These are phyloP conservation scores for Yamadazyma taylorii DNA, from an alignment of 1,139 yeast genomes.

Conservation along the genomic window DNA sequence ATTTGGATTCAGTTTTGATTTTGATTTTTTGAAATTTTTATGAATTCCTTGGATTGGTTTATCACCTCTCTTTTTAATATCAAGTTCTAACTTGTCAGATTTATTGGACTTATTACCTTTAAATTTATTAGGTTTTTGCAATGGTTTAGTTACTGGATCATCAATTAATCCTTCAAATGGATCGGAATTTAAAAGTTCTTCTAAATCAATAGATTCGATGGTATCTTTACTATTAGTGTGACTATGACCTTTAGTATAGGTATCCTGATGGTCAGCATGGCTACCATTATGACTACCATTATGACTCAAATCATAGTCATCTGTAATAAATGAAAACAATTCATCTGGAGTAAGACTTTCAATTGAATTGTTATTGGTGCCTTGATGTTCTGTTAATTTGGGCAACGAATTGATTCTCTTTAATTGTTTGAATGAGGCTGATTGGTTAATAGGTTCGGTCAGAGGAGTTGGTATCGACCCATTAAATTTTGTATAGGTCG, in stretches of 20 bases:
- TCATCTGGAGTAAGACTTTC: conserved; percentile 20
- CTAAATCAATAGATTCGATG: conserved; percentile 7
- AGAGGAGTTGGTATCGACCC: conserved; percentile 12
- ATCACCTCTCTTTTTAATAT: conserved; percentile 6
- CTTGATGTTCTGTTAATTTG: conserved; percentile 7
- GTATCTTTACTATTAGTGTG: conserved; percentile 6
- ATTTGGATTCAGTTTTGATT: conserved; percentile 4
- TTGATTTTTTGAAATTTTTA: conserved; percentile 1
- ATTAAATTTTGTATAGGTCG: not conserved
- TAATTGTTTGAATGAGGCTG: conserved; percentile 2
- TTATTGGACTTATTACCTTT: too few relatives aligned
- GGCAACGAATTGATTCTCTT: conserved; percentile 8
- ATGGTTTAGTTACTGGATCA: not conserved
- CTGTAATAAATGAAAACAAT: conserved; percentile 9
- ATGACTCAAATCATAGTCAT: conserved; percentile 3
- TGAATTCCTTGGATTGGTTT: not conserved
- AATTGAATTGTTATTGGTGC: conserved; percentile 13
- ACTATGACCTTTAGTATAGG: not conserved
- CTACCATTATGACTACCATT: too few relatives aligned
- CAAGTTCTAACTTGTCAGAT: conserved; percentile 4
- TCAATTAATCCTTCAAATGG: conserved; percentile 13
- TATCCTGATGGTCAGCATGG: too few relatives aligned
- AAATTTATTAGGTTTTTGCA: too few relatives aligned
- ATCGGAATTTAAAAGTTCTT: conserved; percentile 18
- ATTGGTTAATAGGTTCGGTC: conserved; percentile 8